Evolutionary conservation across 768 basidiomycete species (phyloP).

Genomic region (Dictyophora rubrovolvata): DNA sequence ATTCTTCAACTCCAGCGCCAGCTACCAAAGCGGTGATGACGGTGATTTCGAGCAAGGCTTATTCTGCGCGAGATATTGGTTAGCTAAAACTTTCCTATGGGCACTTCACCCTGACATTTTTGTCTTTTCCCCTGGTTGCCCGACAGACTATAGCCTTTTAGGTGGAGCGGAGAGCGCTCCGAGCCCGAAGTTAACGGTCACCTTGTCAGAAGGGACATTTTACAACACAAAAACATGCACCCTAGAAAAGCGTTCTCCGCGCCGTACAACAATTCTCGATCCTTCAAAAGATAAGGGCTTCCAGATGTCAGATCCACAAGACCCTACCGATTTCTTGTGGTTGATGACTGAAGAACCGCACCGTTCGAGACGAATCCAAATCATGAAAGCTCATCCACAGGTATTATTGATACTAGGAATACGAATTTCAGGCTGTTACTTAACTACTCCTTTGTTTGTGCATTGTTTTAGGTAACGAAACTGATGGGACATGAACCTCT

Average conservation of each 20-base stretch:
- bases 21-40: too few relatives aligned
- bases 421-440: background rate
- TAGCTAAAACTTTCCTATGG: too few relatives aligned
- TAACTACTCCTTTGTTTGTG: background rate
- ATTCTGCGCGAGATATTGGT: too few relatives aligned
- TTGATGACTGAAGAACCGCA: conserved; percentile 98
- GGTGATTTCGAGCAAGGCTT: too few relatives aligned
- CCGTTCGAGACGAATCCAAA: conserved; percentile 72
- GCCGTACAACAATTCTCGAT: conserved; percentile 38
- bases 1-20: too few relatives aligned
- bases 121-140: too few relatives aligned
- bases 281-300: conserved; percentile 27
- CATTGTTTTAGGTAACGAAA: conserved; percentile 63
- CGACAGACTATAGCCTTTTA: conserved; percentile 63
- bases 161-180: conserved; percentile 74
- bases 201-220: background rate
- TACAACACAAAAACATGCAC: conserved; percentile 22
- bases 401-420: conserved; percentile 26
- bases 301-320: conserved; percentile 49
- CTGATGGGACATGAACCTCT: conserved; percentile 93
- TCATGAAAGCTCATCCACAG: conserved; percentile 92
- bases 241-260: conserved; percentile 24
- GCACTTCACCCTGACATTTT: too few relatives aligned
- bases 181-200: conserved; percentile 35
- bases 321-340: conserved; percentile 89